A percentile compares a stretch with the other conserved stretches of the same genome.
These are phyloP conservation scores for Decorospora gaudefroyi DNA, from an alignment of 2,329 filamentous ascomycete species.

Conservation along the genomic window DNA sequence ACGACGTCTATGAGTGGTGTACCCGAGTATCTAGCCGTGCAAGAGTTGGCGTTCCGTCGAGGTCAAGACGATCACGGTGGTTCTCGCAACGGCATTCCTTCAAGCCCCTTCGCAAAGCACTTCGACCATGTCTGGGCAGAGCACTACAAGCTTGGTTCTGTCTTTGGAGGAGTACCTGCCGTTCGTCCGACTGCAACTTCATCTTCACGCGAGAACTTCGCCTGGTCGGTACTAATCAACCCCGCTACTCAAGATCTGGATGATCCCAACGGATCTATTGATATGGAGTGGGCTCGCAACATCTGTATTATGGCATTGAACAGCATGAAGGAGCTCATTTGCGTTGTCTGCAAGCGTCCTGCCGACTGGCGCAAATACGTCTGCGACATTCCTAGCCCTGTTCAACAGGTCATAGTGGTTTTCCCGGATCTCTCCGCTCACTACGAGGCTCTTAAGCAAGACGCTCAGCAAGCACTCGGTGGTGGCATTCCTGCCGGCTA, in stretches of 20 bases:
- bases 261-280: constrained; percentile 29
- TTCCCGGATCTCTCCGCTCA: constrained; percentile 27
- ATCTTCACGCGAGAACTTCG: constrained; percentile 20
- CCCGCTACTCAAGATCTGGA: constrained; percentile 31
- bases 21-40: constrained; percentile 25
- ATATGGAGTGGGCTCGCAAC: constrained; percentile 20
- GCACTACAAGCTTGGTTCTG: constrained; percentile 27
- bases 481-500: constrained; percentile 27
- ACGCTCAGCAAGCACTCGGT: constrained; percentile 24
- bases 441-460: constrained; percentile 26
- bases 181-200: constrained; percentile 1
- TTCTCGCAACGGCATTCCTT: constrained; percentile 10
- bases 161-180: constrained; percentile 12
- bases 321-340: constrained; percentile 30
- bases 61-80: constrained; percentile 23
- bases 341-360: constrained; percentile 17
- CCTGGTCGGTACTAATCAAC: constrained; percentile 35
- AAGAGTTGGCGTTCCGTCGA: constrained; percentile 34
- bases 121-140: constrained; percentile 27
- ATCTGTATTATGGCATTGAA: constrained; percentile 23
- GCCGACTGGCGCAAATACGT: constrained; percentile 27
- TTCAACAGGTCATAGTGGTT: constrained; percentile 19
- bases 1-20: constrained; percentile 20
- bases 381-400: constrained; percentile 27
- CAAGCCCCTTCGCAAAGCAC: constrained; percentile 24